Evolutionary conservation across 768 basidiomycete genomes (phyloP), one percentile per base, ranked within the genome.

Genomic region (Serendipita vermifera): DNA sequence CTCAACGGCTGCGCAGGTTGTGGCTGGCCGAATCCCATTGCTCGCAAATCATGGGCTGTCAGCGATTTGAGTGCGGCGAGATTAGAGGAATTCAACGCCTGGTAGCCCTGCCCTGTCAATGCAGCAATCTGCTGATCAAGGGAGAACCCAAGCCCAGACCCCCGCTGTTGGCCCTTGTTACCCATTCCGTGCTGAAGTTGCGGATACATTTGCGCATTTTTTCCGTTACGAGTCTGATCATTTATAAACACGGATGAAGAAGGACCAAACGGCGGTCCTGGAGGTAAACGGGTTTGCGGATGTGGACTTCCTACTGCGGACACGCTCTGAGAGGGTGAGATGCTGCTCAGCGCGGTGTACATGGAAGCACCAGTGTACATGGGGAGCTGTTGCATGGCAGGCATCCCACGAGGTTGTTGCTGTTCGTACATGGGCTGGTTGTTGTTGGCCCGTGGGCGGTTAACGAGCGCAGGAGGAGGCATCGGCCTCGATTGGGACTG

Each of bases 341-440:
- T 51, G 29, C 46, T 51, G 46, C 46, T 51, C 46, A 51, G 46
- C n/a, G 46, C 46, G 24, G 46, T 51, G n/a, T 22, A 22, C 46
- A 51, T 51, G 5, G 46, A 51, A 11, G 46, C 46, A 31, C 46
- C 46, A 7, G 46, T 51, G 46, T 20, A 51, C 46, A 51, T 51
- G 20, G 46, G 46, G 9, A 51, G 46, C 24, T n/a, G n/a, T n/a
- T 51, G 46, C 46, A 51, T 51, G 4, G 46, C 46, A 26, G 46
- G 46, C 46, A 51, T 51, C 20, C 46, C 46, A 29, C 46, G 46
- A 51, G n/a, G n/a, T n/a, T n/a, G n/a, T n/a, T 51, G 46, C 17
- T 51, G 46, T 31, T 51, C 46, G 46, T 51, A 51, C 20, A 51
- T 22, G 7, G 46, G 46, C 29, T 51, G 46, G 7, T 22, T 22